Base-by-base conservation (phyloP, 768 basidiomycete genomes). In the Leccinum sublutescens region DNA sequence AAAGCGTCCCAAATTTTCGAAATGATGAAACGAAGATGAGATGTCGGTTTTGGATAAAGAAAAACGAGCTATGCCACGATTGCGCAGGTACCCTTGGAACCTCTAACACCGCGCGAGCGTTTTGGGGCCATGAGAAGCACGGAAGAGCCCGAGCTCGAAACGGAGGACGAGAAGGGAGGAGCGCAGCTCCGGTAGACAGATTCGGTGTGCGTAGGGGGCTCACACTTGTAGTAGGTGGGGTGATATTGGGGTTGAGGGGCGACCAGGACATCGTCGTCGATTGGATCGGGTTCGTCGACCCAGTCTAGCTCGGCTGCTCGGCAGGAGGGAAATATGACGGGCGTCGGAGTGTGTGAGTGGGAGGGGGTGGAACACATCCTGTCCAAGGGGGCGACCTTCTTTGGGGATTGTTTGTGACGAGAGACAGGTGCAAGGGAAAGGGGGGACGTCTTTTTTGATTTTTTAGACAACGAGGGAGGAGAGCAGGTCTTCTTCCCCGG, bases 251-350 rank as follows among this genome's bases (percentile, higher is more conserved):
- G 62, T 9, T 59, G 68, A 0, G 73, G 66, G 3, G 71, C 64
- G 23, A 60, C 21, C 0, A 65, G 31, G n/a, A 59, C 47, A 11
- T 64, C 64, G 17, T 74, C 70, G 1, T 64, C 31, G 10, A 45
- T 60, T 2, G 67, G 61, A 0, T 74, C 69, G 1, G 62, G 64
- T 36, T 61, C 68, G 43, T 69, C 66, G 23, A 62, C 73, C 73
- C 68, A 73, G 19, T 63, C 60, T n/a, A 71, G 47, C 10, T 71
- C 70, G 1, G 34, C 64, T 1, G 72, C 66, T 5, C 72, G 69
- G 40, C 73, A 73, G 17, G 72, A 73, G 36, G 72, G 72, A 34
- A 73, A 73, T 3, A 75, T 47, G 33, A 73, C 73, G 2, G 72
- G 72, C 0, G 72, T 73, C 2, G 71, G 72, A 0, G 71, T 73